Percentiles rank a stretch among this genome's conserved stretches.
These are phyloP conservation scores for Crithidia brevicula DNA, from an alignment of 208 protist species.

Conservation along the genomic window DNA sequence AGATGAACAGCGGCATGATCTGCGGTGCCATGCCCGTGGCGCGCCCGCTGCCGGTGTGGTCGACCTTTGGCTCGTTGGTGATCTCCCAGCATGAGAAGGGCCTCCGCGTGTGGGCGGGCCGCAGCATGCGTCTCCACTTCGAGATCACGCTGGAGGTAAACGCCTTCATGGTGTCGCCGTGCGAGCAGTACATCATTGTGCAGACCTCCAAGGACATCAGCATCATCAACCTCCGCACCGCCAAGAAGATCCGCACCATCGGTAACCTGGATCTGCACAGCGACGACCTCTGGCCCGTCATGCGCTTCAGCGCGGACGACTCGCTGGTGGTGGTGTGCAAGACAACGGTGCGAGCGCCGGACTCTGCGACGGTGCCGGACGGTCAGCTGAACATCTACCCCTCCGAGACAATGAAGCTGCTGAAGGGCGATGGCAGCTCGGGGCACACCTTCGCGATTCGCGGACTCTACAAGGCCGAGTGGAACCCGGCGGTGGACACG, in stretches of 20 bases:
- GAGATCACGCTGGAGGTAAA: constrained; percentile 77
- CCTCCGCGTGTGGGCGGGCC: constrained; percentile 85
- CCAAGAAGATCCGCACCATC: constrained; percentile 84
- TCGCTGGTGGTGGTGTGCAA: constrained; percentile 83
- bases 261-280: constrained; percentile 80
- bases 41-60: constrained; percentile 85
- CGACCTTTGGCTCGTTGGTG: constrained; percentile 84
- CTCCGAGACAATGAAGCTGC: constrained; percentile 73
- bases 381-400: constrained; percentile 84
- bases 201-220: constrained; percentile 82
- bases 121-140: constrained; percentile 83
- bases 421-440: constrained; percentile 51
- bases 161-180: constrained; percentile 86
- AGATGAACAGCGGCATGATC: constrained; percentile 64
- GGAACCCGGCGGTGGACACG: constrained; percentile 77
- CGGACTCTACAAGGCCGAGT: constrained; percentile 86
- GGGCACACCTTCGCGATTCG: constrained; percentile 71
- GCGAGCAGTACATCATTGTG: constrained; percentile 90
- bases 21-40: constrained; percentile 60
- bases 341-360: constrained; percentile 49
- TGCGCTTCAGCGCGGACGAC: constrained; percentile 88
- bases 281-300: constrained; percentile 84
- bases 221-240: constrained; percentile 80
- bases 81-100: constrained; percentile 79
- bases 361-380: constrained; percentile 32